These are phyloP conservation scores for Neonothopanus nambi DNA, from an alignment of 1,284 basidiomycete species.

Conservation along the genomic window DNA sequence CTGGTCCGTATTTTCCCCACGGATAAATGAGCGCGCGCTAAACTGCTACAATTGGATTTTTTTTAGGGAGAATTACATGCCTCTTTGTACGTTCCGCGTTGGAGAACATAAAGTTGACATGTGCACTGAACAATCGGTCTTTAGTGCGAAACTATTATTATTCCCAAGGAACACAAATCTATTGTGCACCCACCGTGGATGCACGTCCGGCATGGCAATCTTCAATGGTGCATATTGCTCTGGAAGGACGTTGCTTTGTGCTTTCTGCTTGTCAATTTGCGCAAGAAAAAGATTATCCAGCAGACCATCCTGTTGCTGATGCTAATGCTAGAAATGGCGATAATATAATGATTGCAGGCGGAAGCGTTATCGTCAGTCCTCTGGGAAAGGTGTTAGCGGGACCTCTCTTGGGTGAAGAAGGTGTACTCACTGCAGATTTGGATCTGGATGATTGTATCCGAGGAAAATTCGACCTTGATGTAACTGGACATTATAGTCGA, in stretches of 20 bases:
- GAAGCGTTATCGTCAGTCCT: conserved; percentile 69
- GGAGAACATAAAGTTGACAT: not conserved
- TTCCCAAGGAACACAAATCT: conserved; percentile 60
- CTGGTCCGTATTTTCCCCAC: conserved; percentile 44
- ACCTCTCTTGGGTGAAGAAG: conserved; percentile 61
- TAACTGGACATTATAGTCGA: conserved; percentile 69
- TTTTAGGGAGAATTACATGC: conserved; percentile 79
- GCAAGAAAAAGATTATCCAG: conserved; percentile 61
- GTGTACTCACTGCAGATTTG: conserved; percentile 64
- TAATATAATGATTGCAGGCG: conserved; percentile 68
- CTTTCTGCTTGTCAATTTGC: conserved; percentile 67
- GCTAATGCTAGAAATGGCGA: conserved; percentile 41
- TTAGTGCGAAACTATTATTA: conserved; percentile 65
- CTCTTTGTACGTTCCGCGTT: conserved; percentile 45
- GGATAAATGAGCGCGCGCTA: not conserved
- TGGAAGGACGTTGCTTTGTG: conserved; percentile 79
- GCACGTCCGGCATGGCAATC: conserved; percentile 61
- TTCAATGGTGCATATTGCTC: conserved; percentile 72
- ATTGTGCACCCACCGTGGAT: conserved; percentile 75
- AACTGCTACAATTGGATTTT: conserved; percentile 3
- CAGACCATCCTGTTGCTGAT: conserved; percentile 50
- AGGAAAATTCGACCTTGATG: conserved; percentile 75
- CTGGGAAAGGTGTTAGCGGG: conserved; percentile 70
- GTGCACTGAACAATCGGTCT: not conserved
- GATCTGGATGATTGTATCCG: conserved; percentile 61